phyloP scores from a whole-genome alignment of 2,329 filamentous ascomycete genomes.

The Aureobasidium namibiae region DNA sequence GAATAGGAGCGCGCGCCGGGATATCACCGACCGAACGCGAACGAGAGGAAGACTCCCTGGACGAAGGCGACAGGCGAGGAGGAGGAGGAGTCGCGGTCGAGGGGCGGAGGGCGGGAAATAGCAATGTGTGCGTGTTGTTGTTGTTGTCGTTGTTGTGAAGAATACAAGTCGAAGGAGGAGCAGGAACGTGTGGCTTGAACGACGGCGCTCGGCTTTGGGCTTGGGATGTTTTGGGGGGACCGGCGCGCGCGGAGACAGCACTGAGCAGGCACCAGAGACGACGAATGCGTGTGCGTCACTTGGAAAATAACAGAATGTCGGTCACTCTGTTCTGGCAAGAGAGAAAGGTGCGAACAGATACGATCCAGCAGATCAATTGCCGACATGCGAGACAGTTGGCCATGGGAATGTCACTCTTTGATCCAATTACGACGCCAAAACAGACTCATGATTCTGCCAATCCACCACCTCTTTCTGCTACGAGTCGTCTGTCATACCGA shows the following conservation, averaged over 20 bases:
- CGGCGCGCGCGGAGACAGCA: background rate
- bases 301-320: background rate
- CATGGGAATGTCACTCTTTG: background rate
- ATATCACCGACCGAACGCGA: slow-evolving; percentile 2
- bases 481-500: too few relatives aligned
- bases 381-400: background rate
- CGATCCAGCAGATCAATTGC: background rate
- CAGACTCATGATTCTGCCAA: background rate
- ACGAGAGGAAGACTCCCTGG: background rate
- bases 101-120: background rate
- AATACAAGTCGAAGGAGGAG: background rate
- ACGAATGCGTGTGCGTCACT: too few relatives aligned
- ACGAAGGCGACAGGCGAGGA: background rate
- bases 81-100: background rate
- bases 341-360: background rate
- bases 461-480: too few relatives aligned
- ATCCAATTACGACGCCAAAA: background rate
- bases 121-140: background rate
- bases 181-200: background rate
- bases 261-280: background rate
- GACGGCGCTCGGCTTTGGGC: background rate
- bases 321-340: background rate
- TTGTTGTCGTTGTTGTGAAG: background rate
- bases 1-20: background rate
- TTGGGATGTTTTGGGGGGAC: background rate